phyloP scores from a whole-genome alignment of 495 filamentous ascomycete genomes.

The Cladorrhinum samala region DNA sequence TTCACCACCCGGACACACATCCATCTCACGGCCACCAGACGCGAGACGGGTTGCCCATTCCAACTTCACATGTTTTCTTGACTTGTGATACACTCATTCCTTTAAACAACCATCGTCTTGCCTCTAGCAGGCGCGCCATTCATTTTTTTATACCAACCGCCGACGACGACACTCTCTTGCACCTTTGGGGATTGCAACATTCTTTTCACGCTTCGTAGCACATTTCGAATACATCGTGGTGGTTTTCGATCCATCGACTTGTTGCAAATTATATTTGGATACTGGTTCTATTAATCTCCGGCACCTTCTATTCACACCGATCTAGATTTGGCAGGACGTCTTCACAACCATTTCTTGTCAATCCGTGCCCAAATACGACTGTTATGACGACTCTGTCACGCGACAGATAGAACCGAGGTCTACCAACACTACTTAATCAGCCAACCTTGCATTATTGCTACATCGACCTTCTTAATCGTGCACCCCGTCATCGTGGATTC shows the following conservation, averaged over 20 bases:
- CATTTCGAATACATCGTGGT: background rate
- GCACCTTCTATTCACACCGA: background rate
- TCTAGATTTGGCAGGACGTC: too few relatives aligned
- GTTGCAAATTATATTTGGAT: too few relatives aligned
- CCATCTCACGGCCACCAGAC: constrained; percentile 4
- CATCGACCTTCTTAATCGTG: too few relatives aligned
- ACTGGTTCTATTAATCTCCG: background rate
- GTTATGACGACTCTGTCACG: constrained; percentile 25
- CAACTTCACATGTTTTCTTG: constrained; percentile 27
- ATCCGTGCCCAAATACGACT: constrained; percentile 17
- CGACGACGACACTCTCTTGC: constrained; percentile 24
- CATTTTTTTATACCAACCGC: constrained; percentile 25
- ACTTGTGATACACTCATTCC: constrained; percentile 35
- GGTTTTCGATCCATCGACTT: background rate
- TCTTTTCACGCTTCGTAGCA: constrained; percentile 4
- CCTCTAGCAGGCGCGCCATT: constrained; percentile 45
- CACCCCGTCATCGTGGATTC: background rate
- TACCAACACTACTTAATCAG: background rate
- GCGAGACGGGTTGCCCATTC: constrained; percentile 16
- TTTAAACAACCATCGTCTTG: constrained; percentile 21
- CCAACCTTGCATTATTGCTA: constrained; percentile 9
- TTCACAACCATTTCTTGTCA: background rate
- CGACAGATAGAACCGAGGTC: constrained; percentile 13
- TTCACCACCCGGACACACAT: constrained; percentile 4
- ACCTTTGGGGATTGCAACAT: background rate